phyloP scores from a whole-genome alignment of 352 stramenopile genomes.

The Pythium dissotocum region DNA sequence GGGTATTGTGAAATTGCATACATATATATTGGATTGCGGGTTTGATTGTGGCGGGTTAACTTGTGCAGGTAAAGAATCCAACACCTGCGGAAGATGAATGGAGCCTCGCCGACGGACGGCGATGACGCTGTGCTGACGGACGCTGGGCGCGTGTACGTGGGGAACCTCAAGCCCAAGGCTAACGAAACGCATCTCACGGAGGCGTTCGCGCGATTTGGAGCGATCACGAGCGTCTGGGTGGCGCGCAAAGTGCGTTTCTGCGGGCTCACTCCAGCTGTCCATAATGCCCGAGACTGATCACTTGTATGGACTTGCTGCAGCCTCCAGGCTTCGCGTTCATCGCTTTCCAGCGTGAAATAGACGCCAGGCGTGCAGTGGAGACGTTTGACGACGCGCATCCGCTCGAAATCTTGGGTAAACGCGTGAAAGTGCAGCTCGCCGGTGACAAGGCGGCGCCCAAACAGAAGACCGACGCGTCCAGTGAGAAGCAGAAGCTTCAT shows the following conservation, averaged over 20 bases:
- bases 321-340: slow-evolving; percentile 85
- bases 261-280: neutral
- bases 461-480: neutral
- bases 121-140: slow-evolving; percentile 9
- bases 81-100: slow-evolving; percentile 3
- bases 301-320: slow-evolving; percentile 28
- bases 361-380: slow-evolving; percentile 52
- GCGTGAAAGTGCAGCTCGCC: slow-evolving; percentile 72
- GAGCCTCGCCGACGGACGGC: neutral
- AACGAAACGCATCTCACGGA: slow-evolving; percentile 67
- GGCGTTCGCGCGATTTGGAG: slow-evolving; percentile 62
- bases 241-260: slow-evolving; percentile 53
- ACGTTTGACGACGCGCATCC: slow-evolving; percentile 34
- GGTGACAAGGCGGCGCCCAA: slow-evolving; percentile 37
- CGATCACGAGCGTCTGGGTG: slow-evolving; percentile 75
- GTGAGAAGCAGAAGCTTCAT: neutral
- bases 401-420: slow-evolving; percentile 69
- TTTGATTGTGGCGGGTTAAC: neutral
- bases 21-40: neutral
- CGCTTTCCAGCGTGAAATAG: slow-evolving; percentile 45
- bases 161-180: slow-evolving; percentile 68
- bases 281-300: neutral
- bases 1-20: neutral
- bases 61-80: neutral
- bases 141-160: slow-evolving; percentile 69